phyloP scores from a whole-genome alignment of 805 yeast genomes.

The Tetrapisispora pingtungensis region DNA sequence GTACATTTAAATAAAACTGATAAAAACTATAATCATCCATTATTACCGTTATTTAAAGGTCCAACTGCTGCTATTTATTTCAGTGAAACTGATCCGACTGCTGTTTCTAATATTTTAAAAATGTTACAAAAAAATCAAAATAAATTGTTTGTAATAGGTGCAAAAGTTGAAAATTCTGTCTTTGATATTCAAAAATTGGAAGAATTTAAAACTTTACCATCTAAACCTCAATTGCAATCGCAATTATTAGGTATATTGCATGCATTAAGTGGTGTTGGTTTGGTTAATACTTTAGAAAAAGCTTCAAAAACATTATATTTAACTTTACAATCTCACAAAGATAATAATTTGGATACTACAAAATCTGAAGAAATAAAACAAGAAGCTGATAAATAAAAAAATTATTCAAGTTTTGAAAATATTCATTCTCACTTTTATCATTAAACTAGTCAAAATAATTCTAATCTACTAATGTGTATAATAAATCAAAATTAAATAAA shows the following conservation, averaged over 20 bases:
- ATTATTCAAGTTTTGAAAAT: no score
- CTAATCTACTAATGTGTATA: no score
- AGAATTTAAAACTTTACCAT: constrained; percentile 63
- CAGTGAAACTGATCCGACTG: constrained; percentile 58
- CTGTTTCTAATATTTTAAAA: constrained; percentile 52
- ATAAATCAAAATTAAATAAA: no score
- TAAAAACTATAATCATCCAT: constrained; percentile 46
- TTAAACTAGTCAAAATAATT: no score
- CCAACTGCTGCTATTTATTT: constrained; percentile 77
- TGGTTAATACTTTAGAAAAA: constrained; percentile 69
- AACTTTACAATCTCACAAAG: constrained; percentile 57
- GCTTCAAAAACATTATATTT: constrained; percentile 60
- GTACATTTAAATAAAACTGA: constrained; percentile 39
- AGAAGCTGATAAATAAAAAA: background rate
- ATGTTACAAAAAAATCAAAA: constrained; percentile 56
- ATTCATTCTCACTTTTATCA: no score
- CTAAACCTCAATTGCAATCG: constrained; percentile 59
- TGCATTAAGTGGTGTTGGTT: constrained; percentile 80
- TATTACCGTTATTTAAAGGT: constrained; percentile 61
- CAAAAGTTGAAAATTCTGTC: constrained; percentile 57
- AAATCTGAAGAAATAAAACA: background rate
- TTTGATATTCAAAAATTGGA: constrained; percentile 44
- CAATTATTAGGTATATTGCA: constrained; percentile 78
- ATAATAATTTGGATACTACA: constrained; percentile 22
- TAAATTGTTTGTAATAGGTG: constrained; percentile 74